Conservation (phyloP, 345 rosid genomes). For the Excoecaria cochinchinensis region DNA sequence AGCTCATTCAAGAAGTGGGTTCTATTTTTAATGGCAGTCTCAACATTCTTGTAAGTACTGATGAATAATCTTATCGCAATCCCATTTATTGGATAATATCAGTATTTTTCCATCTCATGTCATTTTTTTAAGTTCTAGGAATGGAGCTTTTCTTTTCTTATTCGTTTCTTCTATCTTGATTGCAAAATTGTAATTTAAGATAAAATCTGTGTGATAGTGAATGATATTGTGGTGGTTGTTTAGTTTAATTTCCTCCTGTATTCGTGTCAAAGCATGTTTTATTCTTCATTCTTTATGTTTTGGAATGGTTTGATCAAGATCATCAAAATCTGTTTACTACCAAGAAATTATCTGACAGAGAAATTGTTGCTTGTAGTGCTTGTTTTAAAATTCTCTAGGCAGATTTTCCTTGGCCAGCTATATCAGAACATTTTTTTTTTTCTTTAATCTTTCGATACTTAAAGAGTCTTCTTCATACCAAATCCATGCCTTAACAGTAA, state of each 20-base stretch:
- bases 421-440: too few species aligned
- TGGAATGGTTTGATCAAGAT: background rate
- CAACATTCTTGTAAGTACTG: constrained; percentile 57
- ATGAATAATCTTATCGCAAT: background rate
- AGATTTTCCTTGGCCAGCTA: background rate
- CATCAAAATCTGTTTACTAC: background rate
- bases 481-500: background rate
- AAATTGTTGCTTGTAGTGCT: background rate
- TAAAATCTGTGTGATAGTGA: background rate
- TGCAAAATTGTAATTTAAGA: too few species aligned
- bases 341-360: background rate
- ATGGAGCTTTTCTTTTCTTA: background rate
- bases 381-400: too few species aligned
- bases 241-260: background rate
- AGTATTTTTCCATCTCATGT: background rate
- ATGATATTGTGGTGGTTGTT: background rate
- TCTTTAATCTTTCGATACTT: too few species aligned
- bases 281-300: background rate
- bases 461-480: too few species aligned
- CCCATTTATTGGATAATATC: background rate
- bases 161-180: background rate
- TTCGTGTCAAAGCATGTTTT: background rate
- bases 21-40: constrained; percentile 54
- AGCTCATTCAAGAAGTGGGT: constrained; percentile 52
- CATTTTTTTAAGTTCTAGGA: too few species aligned